phyloP scores from a whole-genome alignment of 2,329 filamentous ascomycete species.

The Teratosphaeria viscida region DNA sequence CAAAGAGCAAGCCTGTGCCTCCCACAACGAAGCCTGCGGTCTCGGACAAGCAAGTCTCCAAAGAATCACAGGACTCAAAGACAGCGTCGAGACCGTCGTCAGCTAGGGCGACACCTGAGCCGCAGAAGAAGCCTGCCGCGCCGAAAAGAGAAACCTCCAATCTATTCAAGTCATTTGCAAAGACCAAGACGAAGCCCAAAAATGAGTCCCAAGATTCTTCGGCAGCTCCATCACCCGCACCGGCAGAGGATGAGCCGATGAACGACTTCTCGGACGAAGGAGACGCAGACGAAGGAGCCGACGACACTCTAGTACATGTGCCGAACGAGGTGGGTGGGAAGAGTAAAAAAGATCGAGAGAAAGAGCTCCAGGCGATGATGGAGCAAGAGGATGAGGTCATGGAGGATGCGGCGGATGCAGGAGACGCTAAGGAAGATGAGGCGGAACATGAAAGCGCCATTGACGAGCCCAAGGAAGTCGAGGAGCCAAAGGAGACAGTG shows the following conservation, averaged over 20 bases:
- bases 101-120: slow-evolving; percentile 12
- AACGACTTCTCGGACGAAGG: slow-evolving; percentile 35
- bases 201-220: slow-evolving; percentile 30
- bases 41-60: slow-evolving; percentile 13
- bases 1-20: slow-evolving; percentile 13
- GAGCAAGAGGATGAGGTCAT: slow-evolving; percentile 43
- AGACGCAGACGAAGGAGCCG: slow-evolving; percentile 47
- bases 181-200: slow-evolving; percentile 46
- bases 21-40: slow-evolving; percentile 11
- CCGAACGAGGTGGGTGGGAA: slow-evolving; percentile 24
- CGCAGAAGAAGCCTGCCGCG: slow-evolving; percentile 29
- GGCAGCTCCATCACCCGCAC: slow-evolving; percentile 27
- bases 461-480: slow-evolving; percentile 36
- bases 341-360: slow-evolving; percentile 52
- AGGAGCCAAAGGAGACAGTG: slow-evolving; percentile 36
- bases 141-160: slow-evolving; percentile 50
- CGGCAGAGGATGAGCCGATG: slow-evolving; percentile 21
- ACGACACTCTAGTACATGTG: slow-evolving; percentile 32
- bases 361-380: slow-evolving; percentile 64
- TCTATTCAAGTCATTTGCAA: slow-evolving; percentile 73
- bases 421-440: slow-evolving; percentile 11
- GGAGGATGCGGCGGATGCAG: slow-evolving; percentile 11
- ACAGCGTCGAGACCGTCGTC: slow-evolving; percentile 8
- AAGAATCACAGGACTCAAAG: slow-evolving; percentile 9
- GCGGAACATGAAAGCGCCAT: slow-evolving; percentile 45